A percentile compares a stretch with the other conserved stretches of the same genome.
Conservation (phyloP, 345 rosid species). For the Stellera chamaejasme region DNA sequence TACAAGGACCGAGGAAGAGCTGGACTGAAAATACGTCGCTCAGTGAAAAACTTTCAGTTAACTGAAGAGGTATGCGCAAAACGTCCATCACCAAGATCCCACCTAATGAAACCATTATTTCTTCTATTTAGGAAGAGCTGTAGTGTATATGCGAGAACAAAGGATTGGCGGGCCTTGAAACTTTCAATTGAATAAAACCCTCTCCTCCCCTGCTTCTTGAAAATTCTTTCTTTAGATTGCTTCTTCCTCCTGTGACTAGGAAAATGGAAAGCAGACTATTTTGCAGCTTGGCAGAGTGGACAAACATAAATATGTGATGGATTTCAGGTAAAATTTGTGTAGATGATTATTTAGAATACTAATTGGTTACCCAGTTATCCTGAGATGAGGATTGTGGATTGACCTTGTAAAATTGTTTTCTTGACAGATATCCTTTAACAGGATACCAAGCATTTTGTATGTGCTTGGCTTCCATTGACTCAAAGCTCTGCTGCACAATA, state of each 20-base stretch:
- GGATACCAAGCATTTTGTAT: conserved; percentile 86
- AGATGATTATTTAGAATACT: background rate
- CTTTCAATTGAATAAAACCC: too few relatives aligned
- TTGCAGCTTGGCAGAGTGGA: conserved; percentile 88
- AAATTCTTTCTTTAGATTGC: background rate
- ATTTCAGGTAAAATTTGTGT: conserved; percentile 53
- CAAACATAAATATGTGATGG: conserved; percentile 60
- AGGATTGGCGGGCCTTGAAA: too few relatives aligned
- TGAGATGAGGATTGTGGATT: too few relatives aligned
- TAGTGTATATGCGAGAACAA: too few relatives aligned
- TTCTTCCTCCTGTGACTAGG: conserved; percentile 18
- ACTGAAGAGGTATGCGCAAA: conserved; percentile 43
- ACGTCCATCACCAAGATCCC: background rate
- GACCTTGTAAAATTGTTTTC: background rate
- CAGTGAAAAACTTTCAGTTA: conserved; percentile 90
- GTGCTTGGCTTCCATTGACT: conserved; percentile 85
- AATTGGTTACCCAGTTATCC: too few relatives aligned
- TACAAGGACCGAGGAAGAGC: conserved; percentile 78
- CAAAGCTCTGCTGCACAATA: conserved; percentile 79
- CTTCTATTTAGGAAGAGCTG: too few relatives aligned
- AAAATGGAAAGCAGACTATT: conserved; percentile 61
- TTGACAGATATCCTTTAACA: conserved; percentile 69
- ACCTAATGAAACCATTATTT: background rate
- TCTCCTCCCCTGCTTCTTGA: too few relatives aligned
- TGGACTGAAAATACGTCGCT: conserved; percentile 61